phyloP scores from a whole-genome alignment of 208 protist species.

The Lotmaria passim region DNA sequence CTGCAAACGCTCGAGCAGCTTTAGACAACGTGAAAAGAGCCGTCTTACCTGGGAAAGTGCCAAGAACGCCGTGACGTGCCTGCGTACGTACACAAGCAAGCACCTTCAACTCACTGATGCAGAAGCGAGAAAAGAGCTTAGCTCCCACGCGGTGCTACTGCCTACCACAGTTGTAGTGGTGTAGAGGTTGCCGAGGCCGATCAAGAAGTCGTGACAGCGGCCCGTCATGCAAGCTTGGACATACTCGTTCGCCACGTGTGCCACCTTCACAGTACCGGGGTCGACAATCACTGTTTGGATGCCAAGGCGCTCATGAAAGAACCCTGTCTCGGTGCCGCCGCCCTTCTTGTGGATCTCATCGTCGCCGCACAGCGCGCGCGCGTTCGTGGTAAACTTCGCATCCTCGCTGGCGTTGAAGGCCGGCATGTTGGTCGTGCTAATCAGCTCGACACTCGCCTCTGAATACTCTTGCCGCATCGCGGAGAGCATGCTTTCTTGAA shows the following conservation, averaged over 20 bases:
- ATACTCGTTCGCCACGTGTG: constrained; percentile 46
- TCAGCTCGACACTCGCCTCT: constrained; percentile 19
- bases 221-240: constrained; percentile 27
- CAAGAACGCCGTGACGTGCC: too few species aligned
- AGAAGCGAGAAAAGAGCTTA: not conserved
- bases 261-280: constrained; percentile 28
- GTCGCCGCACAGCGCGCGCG: constrained; percentile 5
- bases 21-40: too few species aligned
- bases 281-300: constrained; percentile 45
- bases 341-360: constrained; percentile 19
- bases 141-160: not conserved
- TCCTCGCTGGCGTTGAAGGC: constrained; percentile 33
- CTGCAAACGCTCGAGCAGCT: too few species aligned
- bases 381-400: constrained; percentile 33
- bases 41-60: too few species aligned
- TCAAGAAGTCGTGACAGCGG: constrained; percentile 10
- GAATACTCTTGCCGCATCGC: constrained; percentile 40
- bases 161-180: not conserved
- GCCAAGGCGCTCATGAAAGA: constrained; percentile 46
- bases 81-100: not conserved
- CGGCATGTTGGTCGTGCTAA: constrained; percentile 6
- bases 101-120: not conserved
- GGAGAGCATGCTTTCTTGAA: constrained; percentile 24
- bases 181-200: constrained; percentile 7
- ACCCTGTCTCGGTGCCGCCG: constrained; percentile 40